Conservation (phyloP, 495 filamentous ascomycete genomes). For the Xylaria nigripes region DNA sequence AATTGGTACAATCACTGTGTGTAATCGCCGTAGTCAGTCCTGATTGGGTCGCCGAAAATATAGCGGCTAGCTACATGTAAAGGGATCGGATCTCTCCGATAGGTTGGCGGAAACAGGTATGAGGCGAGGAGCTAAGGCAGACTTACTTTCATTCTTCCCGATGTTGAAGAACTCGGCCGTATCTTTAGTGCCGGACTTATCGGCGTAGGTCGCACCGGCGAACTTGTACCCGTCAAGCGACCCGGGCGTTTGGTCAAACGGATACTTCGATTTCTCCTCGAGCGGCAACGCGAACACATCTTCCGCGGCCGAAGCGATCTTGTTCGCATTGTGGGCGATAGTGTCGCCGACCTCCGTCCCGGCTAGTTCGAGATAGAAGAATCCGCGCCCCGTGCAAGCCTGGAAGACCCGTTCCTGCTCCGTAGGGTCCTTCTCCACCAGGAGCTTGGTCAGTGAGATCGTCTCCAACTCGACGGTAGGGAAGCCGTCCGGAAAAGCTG, state of each 20-base stretch:
- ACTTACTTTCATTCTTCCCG: constrained; percentile 17
- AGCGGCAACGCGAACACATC: constrained; percentile 41
- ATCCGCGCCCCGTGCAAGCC: constrained; percentile 48
- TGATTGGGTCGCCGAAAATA: too few species aligned
- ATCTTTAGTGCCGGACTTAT: constrained; percentile 46
- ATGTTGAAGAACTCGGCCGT: constrained; percentile 60
- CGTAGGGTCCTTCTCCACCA: constrained; percentile 18
- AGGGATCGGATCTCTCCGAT: too few species aligned
- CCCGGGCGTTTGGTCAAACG: constrained; percentile 26
- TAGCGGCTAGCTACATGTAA: too few species aligned
- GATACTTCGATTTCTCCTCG: constrained; percentile 48
- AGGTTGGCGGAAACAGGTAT: constrained; percentile 21
- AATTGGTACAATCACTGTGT: constrained; percentile 42
- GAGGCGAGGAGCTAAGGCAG: not conserved
- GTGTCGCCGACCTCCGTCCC: constrained; percentile 30
- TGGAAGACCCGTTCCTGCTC: constrained; percentile 41
- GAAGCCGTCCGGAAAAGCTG: constrained; percentile 45
- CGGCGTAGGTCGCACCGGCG: constrained; percentile 41
- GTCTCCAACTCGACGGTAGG: constrained; percentile 48
- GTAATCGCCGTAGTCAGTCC: constrained; percentile 15
- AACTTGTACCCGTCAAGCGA: constrained; percentile 51
- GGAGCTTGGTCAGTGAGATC: constrained; percentile 45
- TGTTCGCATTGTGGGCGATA: constrained; percentile 38
- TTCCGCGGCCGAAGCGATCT: constrained; percentile 39
- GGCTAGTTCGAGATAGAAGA: constrained; percentile 54